Base-by-base conservation (phyloP, 257 asterid genomes). In the Mentha longifolia region DNA sequence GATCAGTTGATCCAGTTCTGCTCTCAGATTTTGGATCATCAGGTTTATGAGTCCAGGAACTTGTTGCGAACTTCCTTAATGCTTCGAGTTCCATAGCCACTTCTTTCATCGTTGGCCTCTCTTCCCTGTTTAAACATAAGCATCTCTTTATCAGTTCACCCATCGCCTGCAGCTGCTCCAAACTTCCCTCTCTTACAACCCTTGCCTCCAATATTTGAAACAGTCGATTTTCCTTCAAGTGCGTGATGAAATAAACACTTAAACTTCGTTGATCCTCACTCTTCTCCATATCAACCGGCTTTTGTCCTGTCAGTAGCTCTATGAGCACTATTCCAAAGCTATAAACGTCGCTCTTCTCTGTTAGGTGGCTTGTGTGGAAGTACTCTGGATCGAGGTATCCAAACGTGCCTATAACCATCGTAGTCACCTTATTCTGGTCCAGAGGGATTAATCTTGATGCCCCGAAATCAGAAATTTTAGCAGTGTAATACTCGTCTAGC, bases 321-420 rank as follows among this genome's bases (percentile, higher is more conserved):
- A 88, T 77, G 43, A 90, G 82, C 15, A 90, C 91, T 0, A 90
- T 91, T 2, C 97, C 93, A 2, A 90, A 88, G 35, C 97, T 83
- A 43, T 90, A 90, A 0, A 88, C 93, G 3, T 90, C 97, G 19
- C 95, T 90, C 68, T 90, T 90, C 2, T 79, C 91, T 0, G 95
- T 90, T 46, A 90, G 7, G 9, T 78, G 83, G 55, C 97, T 82
- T 0, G 90, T 78, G 15, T 83, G 84, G 71, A 87, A 89, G 59
- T 91, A 91, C 51, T 87, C 95, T 0, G 92, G 95, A 47, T 91
- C 97, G 45, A 89, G 52, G 62, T 91, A 91, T 0, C 95, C 97
- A 14, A 90, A n/a, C 1, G 92, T 90, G 35, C 95, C 96, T 11
- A 55, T 55, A 22, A 59, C 46, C 65, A 59, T 59, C 5, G 45